phyloP scores from a whole-genome alignment of 2,329 filamentous ascomycete genomes.

The Ploettnerulaceae sp. region DNA sequence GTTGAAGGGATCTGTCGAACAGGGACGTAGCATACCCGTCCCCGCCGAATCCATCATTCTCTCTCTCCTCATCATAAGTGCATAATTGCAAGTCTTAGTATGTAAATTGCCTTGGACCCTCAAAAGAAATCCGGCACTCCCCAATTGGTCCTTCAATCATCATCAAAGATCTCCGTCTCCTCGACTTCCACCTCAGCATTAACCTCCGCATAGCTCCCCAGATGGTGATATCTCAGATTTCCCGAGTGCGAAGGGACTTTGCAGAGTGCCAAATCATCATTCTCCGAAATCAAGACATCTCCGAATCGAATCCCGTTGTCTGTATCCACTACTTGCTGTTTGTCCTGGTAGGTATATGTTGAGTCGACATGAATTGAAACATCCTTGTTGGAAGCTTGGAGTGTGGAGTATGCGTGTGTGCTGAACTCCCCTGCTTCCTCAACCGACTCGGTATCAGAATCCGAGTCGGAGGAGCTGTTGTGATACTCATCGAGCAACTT shows the following conservation, averaged over 20 bases:
- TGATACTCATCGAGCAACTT: slow-evolving; percentile 9
- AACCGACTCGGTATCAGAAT: neutral
- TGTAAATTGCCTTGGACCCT: no score
- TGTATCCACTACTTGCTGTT: neutral
- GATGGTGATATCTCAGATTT: no score
- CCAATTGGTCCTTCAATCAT: slow-evolving; percentile 1
- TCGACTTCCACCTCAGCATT: slow-evolving; percentile 8
- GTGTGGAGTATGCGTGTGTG: neutral
- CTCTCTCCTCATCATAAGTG: no score
- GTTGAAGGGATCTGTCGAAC: no score
- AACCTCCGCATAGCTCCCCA: slow-evolving; percentile 1
- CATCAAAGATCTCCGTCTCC: slow-evolving; percentile 10
- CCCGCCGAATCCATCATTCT: no score
- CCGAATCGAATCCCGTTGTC: neutral
- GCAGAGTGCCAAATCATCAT: neutral
- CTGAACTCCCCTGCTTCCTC: neutral
- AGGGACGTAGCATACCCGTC: no score
- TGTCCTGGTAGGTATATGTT: neutral
- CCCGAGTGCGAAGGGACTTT: slow-evolving; percentile 1
- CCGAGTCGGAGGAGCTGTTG: neutral
- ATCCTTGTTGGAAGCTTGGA: neutral
- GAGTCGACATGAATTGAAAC: neutral
- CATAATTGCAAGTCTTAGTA: no score
- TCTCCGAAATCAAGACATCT: neutral
- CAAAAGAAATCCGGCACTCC: no score